Conservation (phyloP, 2,329 filamentous ascomycete genomes). For the Aspergillus persii region DNA sequence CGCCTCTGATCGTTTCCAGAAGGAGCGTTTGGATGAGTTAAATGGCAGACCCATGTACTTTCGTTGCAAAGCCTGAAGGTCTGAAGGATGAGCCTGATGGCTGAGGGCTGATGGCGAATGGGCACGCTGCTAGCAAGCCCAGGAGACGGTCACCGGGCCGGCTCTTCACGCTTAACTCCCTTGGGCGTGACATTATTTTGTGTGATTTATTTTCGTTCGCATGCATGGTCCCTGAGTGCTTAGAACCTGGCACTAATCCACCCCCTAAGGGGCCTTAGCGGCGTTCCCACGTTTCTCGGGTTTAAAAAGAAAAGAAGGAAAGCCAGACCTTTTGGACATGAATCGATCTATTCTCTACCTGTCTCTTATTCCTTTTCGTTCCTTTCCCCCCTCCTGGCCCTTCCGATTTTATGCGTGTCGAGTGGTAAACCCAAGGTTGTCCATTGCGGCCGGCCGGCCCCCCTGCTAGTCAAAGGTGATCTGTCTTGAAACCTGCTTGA, state of each 20-base stretch:
- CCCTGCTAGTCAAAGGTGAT: neutral
- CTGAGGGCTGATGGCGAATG: neutral
- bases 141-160: neutral
- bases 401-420: neutral
- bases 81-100: too few species aligned
- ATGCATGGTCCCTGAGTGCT: neutral
- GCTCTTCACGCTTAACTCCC: conserved; percentile 2
- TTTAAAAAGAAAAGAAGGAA: neutral
- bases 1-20: conserved; percentile 23
- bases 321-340: neutral
- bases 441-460: neutral
- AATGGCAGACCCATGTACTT: conserved; percentile 5
- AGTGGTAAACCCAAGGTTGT: neutral
- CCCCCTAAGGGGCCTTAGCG: neutral
- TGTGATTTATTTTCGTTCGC: neutral
- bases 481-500: neutral
- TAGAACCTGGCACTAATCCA: neutral
- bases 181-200: neutral
- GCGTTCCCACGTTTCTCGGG: neutral
- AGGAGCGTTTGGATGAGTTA: conserved; percentile 15
- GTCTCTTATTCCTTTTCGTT: neutral
- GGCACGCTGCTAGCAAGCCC: neutral
- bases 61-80: too few species aligned
- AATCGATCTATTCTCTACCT: neutral
- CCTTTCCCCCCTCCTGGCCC: neutral